Conservation (phyloP, 805 yeast species). For the Starmerella bacillaris region DNA sequence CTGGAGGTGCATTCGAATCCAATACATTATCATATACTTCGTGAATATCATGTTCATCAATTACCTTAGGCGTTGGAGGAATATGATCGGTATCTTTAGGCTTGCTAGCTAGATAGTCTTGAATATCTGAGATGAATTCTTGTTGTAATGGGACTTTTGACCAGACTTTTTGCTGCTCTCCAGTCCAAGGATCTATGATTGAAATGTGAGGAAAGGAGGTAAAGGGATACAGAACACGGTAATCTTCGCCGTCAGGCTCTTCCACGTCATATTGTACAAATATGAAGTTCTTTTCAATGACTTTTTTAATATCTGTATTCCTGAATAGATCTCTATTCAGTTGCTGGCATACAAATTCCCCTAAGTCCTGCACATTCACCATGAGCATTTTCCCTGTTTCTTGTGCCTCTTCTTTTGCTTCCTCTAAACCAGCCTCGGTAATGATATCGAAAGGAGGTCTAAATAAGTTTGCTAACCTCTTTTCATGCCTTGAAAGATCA, state of each 20-base stretch:
- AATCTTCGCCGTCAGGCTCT: conserved; percentile 55
- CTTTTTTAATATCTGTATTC: conserved; percentile 39
- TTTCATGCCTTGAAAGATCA: conserved; percentile 21
- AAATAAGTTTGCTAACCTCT: conserved; percentile 63
- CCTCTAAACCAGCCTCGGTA: conserved; percentile 45
- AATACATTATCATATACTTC: background rate
- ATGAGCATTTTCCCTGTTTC: conserved; percentile 58
- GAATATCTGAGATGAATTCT: conserved; percentile 30
- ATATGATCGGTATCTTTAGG: background rate
- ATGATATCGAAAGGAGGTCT: conserved; percentile 90
- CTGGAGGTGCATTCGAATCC: background rate
- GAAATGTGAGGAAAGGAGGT: conserved; percentile 68
- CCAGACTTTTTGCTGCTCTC: conserved; percentile 74
- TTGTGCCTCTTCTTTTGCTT: conserved; percentile 54
- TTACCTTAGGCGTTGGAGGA: background rate
- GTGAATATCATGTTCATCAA: background rate
- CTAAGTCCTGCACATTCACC: conserved; percentile 69
- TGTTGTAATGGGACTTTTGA: conserved; percentile 40
- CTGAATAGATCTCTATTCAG: conserved; percentile 91
- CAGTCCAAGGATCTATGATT: conserved; percentile 85
- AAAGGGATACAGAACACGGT: conserved; percentile 54
- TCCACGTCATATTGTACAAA: conserved; percentile 75
- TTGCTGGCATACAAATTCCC: conserved; percentile 76
- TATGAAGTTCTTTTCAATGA: conserved; percentile 50
- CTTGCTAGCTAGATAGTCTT: background rate